Percentiles rank a stretch among this genome's conserved stretches.
These are phyloP conservation scores for Blastobotrys mokoenaii DNA, from an alignment of 805 yeast genomes.

Conservation along the genomic window DNA sequence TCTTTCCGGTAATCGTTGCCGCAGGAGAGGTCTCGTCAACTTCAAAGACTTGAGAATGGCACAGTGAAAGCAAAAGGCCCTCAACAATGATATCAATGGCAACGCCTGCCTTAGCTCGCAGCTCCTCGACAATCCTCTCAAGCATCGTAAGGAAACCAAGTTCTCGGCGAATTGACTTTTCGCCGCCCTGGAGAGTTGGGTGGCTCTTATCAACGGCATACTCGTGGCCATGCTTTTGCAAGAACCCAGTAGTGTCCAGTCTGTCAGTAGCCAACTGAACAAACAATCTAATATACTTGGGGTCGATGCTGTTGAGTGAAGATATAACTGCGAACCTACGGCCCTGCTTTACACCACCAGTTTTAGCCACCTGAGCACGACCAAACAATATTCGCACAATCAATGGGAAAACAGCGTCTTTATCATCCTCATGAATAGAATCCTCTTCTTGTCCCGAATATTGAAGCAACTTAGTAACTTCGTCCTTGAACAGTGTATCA, in stretches of 20 bases:
- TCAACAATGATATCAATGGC: slow-evolving; percentile 43
- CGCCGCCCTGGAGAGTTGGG: not conserved
- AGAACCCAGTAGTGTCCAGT: slow-evolving; percentile 35
- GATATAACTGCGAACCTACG: slow-evolving; percentile 41
- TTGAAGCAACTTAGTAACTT: slow-evolving; percentile 55
- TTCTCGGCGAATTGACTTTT: slow-evolving; percentile 14
- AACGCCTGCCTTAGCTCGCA: slow-evolving; percentile 49
- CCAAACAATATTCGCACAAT: slow-evolving; percentile 78
- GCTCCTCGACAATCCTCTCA: slow-evolving; percentile 43
- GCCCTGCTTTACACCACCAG: slow-evolving; percentile 64
- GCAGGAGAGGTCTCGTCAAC: not conserved
- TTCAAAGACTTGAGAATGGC: slow-evolving; percentile 38
- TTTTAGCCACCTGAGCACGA: slow-evolving; percentile 61
- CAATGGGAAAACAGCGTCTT: slow-evolving; percentile 54
- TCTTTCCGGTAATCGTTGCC: not conserved
- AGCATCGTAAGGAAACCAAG: slow-evolving; percentile 59
- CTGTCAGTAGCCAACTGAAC: slow-evolving; percentile 53
- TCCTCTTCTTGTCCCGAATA: slow-evolving; percentile 38
- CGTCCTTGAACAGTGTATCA: slow-evolving; percentile 80
- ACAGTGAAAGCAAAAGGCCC: slow-evolving; percentile 50
- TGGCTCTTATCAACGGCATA: not conserved
- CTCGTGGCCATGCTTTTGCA: slow-evolving; percentile 8
- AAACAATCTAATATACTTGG: slow-evolving; percentile 46
- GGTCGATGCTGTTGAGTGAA: slow-evolving; percentile 29
- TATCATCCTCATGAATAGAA: slow-evolving; percentile 54